These are phyloP conservation scores for Rhynchospora tenuis DNA, from an alignment of 176 grass and related monocot species.

Conservation along the genomic window DNA sequence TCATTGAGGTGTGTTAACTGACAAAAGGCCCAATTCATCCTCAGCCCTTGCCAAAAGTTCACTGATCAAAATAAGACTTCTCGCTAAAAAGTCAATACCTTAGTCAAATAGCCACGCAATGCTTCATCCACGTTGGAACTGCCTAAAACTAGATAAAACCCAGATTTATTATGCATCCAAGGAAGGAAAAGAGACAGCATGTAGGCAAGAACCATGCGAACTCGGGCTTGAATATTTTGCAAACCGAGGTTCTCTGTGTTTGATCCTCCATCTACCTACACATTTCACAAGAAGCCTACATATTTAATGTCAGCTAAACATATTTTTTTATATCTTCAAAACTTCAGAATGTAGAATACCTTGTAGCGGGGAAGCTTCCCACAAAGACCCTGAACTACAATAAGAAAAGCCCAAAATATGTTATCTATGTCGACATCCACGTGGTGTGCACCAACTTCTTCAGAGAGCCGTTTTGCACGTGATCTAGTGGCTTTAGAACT, in stretches of 20 bases:
- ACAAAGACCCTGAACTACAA: conserved; percentile 75
- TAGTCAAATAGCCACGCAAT: conserved; percentile 95
- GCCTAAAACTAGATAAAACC: conserved; percentile 99
- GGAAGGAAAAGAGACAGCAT: conserved; percentile 97
- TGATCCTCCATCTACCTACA: conserved; percentile 83
- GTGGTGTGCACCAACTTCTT: conserved; percentile 87
- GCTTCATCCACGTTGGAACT: conserved; percentile 97
- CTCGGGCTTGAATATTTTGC: conserved; percentile 99
- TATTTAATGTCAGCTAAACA: background rate
- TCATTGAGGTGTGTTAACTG: background rate
- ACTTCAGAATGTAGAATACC: conserved; percentile 29
- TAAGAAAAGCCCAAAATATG: conserved; percentile 80
- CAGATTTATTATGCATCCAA: conserved; percentile 87
- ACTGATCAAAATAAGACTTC: background rate
- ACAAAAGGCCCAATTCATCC: background rate
- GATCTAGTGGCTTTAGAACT: conserved; percentile 90
- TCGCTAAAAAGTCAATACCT: conserved; percentile 42
- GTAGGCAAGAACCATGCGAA: conserved; percentile 96
- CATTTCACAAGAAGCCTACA: conserved; percentile 1
- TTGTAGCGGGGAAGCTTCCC: conserved; percentile 70
- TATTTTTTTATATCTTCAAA: background rate
- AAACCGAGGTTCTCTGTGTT: conserved; percentile 83
- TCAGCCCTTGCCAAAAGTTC: background rate
- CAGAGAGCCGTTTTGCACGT: conserved; percentile 69
- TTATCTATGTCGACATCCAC: conserved; percentile 77